Conservation (phyloP, 1,284 basidiomycete species). For the Leccinum olivaceoglutinosum region DNA sequence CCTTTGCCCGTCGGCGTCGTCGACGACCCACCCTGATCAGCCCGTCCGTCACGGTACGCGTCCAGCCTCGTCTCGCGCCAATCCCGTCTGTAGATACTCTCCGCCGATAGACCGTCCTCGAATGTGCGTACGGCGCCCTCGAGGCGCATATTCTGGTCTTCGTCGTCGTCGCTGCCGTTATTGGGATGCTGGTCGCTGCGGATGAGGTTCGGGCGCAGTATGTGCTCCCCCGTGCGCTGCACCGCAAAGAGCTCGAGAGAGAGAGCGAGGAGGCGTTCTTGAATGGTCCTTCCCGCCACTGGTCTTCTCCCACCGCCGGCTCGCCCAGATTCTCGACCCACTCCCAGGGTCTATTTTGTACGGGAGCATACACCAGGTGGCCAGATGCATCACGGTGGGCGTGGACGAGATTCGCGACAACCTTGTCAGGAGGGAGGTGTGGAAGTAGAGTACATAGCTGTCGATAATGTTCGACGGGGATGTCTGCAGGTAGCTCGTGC, state of each 20-base stretch:
- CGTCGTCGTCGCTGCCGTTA: neutral
- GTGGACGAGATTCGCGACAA: conserved; percentile 54
- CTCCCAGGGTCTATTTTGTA: conserved; percentile 76
- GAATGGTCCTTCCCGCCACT: conserved; percentile 37
- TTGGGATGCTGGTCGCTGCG: neutral
- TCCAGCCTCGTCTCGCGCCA: conserved; percentile 62
- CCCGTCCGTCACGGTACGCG: conserved; percentile 17
- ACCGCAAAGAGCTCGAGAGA: conserved; percentile 63
- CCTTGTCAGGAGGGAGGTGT: conserved; percentile 42
- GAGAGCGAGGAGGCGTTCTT: conserved; percentile 70
- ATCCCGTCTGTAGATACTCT: conserved; percentile 65
- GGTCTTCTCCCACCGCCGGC: conserved; percentile 29
- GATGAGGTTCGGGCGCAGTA: conserved; percentile 18
- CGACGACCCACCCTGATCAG: neutral
- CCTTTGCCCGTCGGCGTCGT: conserved; percentile 16
- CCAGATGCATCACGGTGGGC: conserved; percentile 44
- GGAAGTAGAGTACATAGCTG: conserved; percentile 47
- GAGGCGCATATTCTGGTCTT: conserved; percentile 19
- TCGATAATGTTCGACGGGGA: conserved; percentile 52
- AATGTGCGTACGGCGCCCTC: conserved; percentile 50
- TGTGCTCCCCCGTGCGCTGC: conserved; percentile 55
- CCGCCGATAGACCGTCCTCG: conserved; percentile 56
- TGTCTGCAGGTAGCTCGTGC: conserved; percentile 46
- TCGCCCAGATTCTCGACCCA: conserved; percentile 79
- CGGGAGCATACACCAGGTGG: conserved; percentile 42